These are phyloP conservation scores for Hyphopichia pseudoburtonii DNA, from an alignment of 1,139 yeast genomes.

Conservation along the genomic window DNA sequence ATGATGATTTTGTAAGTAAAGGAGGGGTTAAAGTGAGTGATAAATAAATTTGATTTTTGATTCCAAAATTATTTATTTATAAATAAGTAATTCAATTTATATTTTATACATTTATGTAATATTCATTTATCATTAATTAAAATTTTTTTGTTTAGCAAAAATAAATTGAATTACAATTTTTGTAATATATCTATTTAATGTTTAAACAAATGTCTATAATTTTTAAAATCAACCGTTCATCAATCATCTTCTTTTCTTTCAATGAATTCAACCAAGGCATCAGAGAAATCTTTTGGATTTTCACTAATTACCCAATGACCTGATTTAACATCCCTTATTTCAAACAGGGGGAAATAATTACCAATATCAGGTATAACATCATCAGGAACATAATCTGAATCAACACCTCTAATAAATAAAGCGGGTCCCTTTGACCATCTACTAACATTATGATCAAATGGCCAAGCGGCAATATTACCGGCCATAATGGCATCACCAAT, in stretches of 20 bases:
- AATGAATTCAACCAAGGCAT: constrained; percentile 56
- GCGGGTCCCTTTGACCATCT: constrained; percentile 69
- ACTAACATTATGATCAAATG: constrained; percentile 54
- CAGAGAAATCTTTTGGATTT: constrained; percentile 68
- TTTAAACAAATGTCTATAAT: too few relatives aligned
- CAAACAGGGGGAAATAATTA: constrained; percentile 75
- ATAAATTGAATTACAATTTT: too few relatives aligned
- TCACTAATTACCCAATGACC: constrained; percentile 94
- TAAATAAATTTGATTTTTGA: constrained; percentile 14
- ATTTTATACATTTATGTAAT: too few relatives aligned
- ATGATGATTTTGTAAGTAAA: constrained; percentile 60
- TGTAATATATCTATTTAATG: too few relatives aligned
- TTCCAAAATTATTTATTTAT: neutral
- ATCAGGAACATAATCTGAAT: constrained; percentile 81
- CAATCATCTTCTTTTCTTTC: constrained; percentile 52
- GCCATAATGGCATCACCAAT: constrained; percentile 62
- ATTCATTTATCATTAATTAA: too few relatives aligned
- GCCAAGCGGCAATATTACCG: constrained; percentile 76
- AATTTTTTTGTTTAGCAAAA: too few relatives aligned
- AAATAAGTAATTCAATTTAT: neutral
- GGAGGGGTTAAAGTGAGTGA: constrained; percentile 43
- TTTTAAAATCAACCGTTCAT: neutral
- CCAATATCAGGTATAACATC: constrained; percentile 78
- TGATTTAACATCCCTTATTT: constrained; percentile 68
- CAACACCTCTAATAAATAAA: constrained; percentile 75